Conservation (phyloP, 176 grass and related monocot species). For the Echinochloa phyllopogon region DNA sequence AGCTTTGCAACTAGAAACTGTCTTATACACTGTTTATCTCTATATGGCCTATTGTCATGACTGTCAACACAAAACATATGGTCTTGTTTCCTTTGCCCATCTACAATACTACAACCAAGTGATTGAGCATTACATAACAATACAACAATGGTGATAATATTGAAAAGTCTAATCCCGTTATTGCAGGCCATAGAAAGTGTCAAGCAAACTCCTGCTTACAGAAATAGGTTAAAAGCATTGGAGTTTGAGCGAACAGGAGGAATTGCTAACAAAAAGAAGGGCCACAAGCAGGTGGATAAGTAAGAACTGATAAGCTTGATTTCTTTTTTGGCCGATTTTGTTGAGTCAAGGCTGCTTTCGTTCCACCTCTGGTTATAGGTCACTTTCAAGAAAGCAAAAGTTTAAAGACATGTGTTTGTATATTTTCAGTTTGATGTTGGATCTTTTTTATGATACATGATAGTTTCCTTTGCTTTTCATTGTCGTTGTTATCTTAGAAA, state of each 20-base stretch:
- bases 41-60: background rate
- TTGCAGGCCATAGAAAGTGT: slow-evolving; percentile 86
- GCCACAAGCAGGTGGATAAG: slow-evolving; percentile 80
- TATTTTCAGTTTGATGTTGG: slow-evolving; percentile 16
- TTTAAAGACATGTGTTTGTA: background rate
- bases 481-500: slow-evolving; percentile 16
- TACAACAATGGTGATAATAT: background rate
- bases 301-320: slow-evolving; percentile 45
- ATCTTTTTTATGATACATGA: background rate
- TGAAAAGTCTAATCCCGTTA: slow-evolving; percentile 32
- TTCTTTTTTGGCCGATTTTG: slow-evolving; percentile 3
- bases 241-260: slow-evolving; percentile 90
- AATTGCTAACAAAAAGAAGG: slow-evolving; percentile 88
- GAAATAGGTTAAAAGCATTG: slow-evolving; percentile 93
- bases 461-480: background rate
- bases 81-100: background rate
- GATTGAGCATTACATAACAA: slow-evolving; percentile 14
- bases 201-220: slow-evolving; percentile 96
- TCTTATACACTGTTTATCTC: background rate
- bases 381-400: slow-evolving; percentile 24
- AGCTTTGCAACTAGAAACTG: background rate
- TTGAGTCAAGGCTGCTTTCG: slow-evolving; percentile 16
- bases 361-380: background rate
- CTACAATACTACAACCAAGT: background rate
- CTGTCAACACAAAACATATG: slow-evolving; percentile 11